A percentile compares a stretch with the other conserved stretches of the same genome.
Evolutionary conservation across 495 filamentous ascomycete genomes (phyloP).

Genomic region (Aspergillus hancockii): DNA sequence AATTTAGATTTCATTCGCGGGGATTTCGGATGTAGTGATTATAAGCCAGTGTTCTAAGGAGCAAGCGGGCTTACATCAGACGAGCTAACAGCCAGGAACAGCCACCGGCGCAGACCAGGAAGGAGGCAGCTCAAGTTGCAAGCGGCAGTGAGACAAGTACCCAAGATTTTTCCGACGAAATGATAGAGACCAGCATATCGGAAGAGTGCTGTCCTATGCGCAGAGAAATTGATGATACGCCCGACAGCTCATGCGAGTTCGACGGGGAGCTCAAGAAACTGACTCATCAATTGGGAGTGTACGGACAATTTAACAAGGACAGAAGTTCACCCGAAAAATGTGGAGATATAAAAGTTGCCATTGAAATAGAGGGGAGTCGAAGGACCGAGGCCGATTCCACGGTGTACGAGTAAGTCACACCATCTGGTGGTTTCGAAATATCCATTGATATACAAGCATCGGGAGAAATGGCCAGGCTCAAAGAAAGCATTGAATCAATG

Average conservation of each 20-base stretch:
- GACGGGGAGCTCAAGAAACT: background rate
- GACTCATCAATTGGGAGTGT: background rate
- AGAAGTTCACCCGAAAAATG: background rate
- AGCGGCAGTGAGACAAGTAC: background rate
- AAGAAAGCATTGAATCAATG: background rate
- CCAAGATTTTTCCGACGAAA: background rate
- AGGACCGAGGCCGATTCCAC: too few species aligned
- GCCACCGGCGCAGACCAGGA: background rate
- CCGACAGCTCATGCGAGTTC: background rate
- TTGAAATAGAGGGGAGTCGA: too few species aligned
- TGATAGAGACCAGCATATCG: background rate
- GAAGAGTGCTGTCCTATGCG: background rate
- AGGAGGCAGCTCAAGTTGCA: background rate
- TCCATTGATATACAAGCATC: background rate
- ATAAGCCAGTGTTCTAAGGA: background rate
- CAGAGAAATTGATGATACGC: background rate
- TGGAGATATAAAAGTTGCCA: too few species aligned
- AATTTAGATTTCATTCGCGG: background rate
- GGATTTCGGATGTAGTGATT: background rate
- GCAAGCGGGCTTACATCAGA: background rate
- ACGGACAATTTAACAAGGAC: background rate
- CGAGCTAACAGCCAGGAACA: background rate
- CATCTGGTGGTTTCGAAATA: background rate
- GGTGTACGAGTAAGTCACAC: background rate
- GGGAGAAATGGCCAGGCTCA: background rate